Evolutionary conservation across 1,139 yeast genomes (phyloP).

Genomic region (Sugiyamaella grinbergsii): DNA sequence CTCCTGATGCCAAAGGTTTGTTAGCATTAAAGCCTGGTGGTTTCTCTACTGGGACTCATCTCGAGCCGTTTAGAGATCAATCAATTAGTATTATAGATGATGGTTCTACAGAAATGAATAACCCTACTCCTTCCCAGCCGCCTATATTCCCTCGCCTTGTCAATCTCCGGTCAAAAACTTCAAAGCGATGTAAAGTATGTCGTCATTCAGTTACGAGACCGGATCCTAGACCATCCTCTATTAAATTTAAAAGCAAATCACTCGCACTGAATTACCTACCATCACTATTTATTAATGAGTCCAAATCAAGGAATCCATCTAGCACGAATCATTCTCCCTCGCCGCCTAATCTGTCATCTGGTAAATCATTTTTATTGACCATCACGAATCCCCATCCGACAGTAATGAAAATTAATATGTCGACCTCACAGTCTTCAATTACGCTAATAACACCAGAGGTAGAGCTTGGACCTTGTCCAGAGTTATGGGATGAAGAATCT

Average conservation of each 20-base stretch:
- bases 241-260: constrained; percentile 31
- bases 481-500: constrained; percentile 36
- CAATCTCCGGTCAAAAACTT: constrained; percentile 34
- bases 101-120: background rate
- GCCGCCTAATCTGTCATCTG: background rate
- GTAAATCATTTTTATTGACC: constrained; percentile 25
- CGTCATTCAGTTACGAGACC: constrained; percentile 37
- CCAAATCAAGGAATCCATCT: background rate
- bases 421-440: constrained; percentile 29
- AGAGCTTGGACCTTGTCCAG: constrained; percentile 36
- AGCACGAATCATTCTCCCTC: background rate
- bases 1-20: background rate
- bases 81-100: background rate
- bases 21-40: constrained; percentile 6
- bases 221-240: constrained; percentile 35
- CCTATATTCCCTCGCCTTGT: constrained; percentile 29
- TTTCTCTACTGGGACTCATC: background rate
- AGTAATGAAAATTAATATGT: constrained; percentile 33
- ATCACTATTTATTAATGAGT: constrained; percentile 22
- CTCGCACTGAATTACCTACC: constrained; percentile 38
- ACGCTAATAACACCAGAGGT: constrained; percentile 34
- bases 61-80: background rate
- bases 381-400: constrained; percentile 35
- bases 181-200: constrained; percentile 39
- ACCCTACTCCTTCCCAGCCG: background rate